Conservation (phyloP, 345 rosid genomes). For the Acer yangbiense region DNA sequence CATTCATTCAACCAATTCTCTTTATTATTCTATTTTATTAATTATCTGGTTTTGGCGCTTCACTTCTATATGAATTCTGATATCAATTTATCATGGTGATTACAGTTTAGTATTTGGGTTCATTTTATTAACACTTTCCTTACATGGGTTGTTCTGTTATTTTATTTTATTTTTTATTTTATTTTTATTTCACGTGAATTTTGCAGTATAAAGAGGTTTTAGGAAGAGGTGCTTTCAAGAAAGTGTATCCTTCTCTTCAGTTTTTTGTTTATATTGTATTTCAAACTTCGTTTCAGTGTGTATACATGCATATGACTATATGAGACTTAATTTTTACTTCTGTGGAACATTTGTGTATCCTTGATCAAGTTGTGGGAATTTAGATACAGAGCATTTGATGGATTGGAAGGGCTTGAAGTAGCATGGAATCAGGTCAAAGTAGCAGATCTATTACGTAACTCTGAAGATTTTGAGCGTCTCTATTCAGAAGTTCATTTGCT, state of each 20-base stretch:
- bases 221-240: constrained; percentile 98
- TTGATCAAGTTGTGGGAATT: constrained; percentile 45
- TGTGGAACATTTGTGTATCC: constrained; percentile 28
- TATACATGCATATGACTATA: not conserved
- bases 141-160: not conserved
- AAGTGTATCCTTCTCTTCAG: constrained; percentile 84
- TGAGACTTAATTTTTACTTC: not conserved
- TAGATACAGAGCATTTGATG: constrained; percentile 96
- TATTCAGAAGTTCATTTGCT: constrained; percentile 94
- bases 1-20: not conserved
- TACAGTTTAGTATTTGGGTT: constrained; percentile 11
- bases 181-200: constrained; percentile 9
- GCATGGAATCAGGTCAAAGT: constrained; percentile 96
- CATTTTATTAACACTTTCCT: not conserved
- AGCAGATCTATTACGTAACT: constrained; percentile 61
- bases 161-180: too few relatives aligned
- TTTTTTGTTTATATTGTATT: not conserved
- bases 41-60: not conserved
- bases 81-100: not conserved
- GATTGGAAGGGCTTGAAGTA: constrained; percentile 90
- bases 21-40: not conserved
- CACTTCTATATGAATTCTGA: not conserved
- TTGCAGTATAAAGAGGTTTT: constrained; percentile 86
- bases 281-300: not conserved
- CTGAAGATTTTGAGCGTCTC: constrained; percentile 82